Conservation (phyloP, 176 grass and related monocot genomes). For the Phyllostachys edulis region DNA sequence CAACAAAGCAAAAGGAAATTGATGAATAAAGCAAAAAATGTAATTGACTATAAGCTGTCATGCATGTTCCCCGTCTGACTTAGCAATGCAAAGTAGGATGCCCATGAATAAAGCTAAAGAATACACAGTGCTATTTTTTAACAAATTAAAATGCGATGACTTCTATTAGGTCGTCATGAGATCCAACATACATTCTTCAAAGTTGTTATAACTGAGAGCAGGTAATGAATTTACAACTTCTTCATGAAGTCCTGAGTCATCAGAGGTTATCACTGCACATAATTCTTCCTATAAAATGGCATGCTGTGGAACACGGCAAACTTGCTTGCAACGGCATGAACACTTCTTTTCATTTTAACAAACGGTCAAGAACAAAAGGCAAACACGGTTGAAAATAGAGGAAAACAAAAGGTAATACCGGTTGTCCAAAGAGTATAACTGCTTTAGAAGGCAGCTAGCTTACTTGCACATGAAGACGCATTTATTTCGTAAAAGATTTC, state of each 20-base stretch:
- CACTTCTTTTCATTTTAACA: not conserved
- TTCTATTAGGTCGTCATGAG: not conserved
- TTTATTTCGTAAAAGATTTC: not conserved
- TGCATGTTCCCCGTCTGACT: conserved; percentile 16
- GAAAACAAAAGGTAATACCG: not conserved
- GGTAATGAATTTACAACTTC: no score
- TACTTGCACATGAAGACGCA: conserved; percentile 39
- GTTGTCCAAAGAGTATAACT: conserved; percentile 31
- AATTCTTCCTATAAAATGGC: not conserved
- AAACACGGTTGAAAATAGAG: conserved; percentile 1
- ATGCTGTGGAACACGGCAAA: not conserved
- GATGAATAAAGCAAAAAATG: not conserved
- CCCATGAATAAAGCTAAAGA: conserved; percentile 19
- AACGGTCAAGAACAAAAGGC: not conserved
- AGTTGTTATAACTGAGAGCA: no score
- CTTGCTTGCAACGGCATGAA: not conserved
- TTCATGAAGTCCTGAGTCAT: not conserved
- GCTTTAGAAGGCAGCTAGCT: conserved; percentile 25
- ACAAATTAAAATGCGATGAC: not conserved
- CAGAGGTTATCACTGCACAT: not conserved
- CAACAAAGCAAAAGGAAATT: not conserved
- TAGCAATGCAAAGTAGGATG: conserved; percentile 30
- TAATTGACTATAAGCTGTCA: conserved; percentile 13
- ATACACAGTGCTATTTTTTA: not conserved
- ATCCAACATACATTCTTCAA: not conserved